These are phyloP conservation scores for Irpex rosettiformis DNA, from an alignment of 1,284 basidiomycete genomes.

Conservation along the genomic window DNA sequence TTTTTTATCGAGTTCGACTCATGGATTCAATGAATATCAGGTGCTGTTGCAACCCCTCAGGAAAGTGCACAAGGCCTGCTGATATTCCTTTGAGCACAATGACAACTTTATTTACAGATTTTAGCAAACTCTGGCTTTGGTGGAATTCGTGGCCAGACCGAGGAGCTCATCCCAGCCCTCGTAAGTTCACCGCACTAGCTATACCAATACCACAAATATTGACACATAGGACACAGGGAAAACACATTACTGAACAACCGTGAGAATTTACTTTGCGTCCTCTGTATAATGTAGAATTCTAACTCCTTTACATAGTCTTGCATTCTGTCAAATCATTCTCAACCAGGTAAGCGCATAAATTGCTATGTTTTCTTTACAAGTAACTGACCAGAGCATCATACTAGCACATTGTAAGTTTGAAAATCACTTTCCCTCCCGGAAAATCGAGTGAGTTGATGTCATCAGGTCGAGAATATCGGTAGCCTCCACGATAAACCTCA, in stretches of 20 bases:
- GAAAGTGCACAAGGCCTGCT: constrained; percentile 6
- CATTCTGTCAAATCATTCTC: constrained; percentile 22
- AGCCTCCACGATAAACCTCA: constrained; percentile 9
- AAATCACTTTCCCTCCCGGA: too few species aligned
- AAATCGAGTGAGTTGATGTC: too few species aligned
- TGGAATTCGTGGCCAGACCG: neutral
- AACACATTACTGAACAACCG: constrained; percentile 24
- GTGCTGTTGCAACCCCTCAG: constrained; percentile 23
- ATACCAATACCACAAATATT: too few species aligned
- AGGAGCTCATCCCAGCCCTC: constrained; percentile 16
- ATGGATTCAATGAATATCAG: constrained; percentile 1
- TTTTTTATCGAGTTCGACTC: neutral
- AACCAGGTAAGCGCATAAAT: neutral
- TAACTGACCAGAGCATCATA: too few species aligned
- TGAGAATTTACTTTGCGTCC: constrained; percentile 2
- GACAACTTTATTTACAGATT: constrained; percentile 12
- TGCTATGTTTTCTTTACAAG: neutral
- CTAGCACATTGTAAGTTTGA: neutral
- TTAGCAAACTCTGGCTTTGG: constrained; percentile 18
- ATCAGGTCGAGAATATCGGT: constrained; percentile 8
- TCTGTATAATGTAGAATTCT: neutral
- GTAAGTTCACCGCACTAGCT: constrained; percentile 6
- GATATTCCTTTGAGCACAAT: neutral
- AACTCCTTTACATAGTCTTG: constrained; percentile 16
- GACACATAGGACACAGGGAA: too few species aligned